Conservation (phyloP, 2,329 filamentous ascomycete genomes). For the Colletotrichum endophyticum region DNA sequence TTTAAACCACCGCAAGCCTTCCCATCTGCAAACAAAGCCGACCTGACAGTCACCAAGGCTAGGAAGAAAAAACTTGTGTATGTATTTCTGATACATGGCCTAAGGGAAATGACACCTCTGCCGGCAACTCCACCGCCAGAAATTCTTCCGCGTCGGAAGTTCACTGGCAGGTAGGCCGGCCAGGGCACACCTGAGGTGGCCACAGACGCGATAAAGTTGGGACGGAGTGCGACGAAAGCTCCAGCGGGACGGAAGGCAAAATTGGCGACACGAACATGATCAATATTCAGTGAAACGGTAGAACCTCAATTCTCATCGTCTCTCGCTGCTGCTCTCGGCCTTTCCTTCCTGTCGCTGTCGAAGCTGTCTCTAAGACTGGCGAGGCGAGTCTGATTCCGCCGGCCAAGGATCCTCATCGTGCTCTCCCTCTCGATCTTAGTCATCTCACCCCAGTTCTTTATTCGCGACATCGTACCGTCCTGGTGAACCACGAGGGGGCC, state of each 20-base stretch:
- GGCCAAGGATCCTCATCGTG: constrained; percentile 70
- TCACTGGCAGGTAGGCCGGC: background rate
- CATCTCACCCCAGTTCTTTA: constrained; percentile 78
- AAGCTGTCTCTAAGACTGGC: constrained; percentile 46
- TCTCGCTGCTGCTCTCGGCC: background rate
- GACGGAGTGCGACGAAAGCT: background rate
- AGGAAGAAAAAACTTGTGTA: background rate
- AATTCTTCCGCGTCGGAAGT: background rate
- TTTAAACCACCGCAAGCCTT: background rate
- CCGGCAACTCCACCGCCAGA: background rate
- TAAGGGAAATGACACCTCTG: background rate
- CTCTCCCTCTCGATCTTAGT: constrained; percentile 69
- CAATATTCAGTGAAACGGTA: background rate
- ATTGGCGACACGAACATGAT: background rate
- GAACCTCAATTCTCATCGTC: background rate
- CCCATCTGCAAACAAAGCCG: background rate
- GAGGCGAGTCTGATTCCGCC: constrained; percentile 69
- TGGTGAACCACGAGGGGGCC: constrained; percentile 77
- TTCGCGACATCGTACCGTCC: constrained; percentile 73
- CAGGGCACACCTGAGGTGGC: background rate
- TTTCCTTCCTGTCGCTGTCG: constrained; percentile 32
- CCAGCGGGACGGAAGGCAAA: background rate
- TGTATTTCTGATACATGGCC: background rate
- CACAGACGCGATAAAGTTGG: background rate
- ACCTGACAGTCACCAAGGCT: background rate